Evolutionary conservation across 768 basidiomycete genomes (phyloP), one percentile per base, ranked within the genome.

Genomic region (Clavaria fumosa): DNA sequence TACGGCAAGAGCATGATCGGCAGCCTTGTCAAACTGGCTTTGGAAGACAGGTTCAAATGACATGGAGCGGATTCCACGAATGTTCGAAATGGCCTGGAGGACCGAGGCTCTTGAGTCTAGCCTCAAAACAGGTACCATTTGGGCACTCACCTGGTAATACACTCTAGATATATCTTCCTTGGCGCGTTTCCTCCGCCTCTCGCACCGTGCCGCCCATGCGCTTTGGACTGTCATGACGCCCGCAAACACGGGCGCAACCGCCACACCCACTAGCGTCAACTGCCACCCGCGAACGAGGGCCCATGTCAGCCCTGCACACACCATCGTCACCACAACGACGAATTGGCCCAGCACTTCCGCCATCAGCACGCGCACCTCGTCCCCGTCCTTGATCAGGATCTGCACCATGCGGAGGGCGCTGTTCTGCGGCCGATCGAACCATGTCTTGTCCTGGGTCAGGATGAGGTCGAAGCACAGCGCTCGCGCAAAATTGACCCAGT

Each of bases 201-300:
- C 88, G 47, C 72, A 78, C 36, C 66, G 64, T 3, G 74, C 72
- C 0, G 83, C 70, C 33, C 88, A 53, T n/a, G 64, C 58, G 1
- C 79, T 73, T 58, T 91, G 88, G 11, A 78, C 47, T 4, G 75
- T 66, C 71, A 89, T 84, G 6, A 71, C 66, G 7, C 69, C 55
- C 2, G 72, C 77, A 49, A 95, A 93, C 7, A 91, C 67, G 0
- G 90, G 91, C 0, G 72, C 85, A 31, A 96, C 70, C 1, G 80
- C 88, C 20, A 95, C 58, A 0, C 90, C 91, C 2, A 84, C 84
- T 11, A 97, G 69, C 0, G 89, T 93, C 46, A 97, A 62, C 58
- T 95, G 77, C 93, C 93, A 99, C 0, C 88, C 86, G 20, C 69
- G 60, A 1, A 72, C 67, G 54, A 95, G 64, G 0, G 91, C 91